phyloP scores from a whole-genome alignment of 2,329 filamentous ascomycete genomes.

The Fusarium tricinctum region DNA sequence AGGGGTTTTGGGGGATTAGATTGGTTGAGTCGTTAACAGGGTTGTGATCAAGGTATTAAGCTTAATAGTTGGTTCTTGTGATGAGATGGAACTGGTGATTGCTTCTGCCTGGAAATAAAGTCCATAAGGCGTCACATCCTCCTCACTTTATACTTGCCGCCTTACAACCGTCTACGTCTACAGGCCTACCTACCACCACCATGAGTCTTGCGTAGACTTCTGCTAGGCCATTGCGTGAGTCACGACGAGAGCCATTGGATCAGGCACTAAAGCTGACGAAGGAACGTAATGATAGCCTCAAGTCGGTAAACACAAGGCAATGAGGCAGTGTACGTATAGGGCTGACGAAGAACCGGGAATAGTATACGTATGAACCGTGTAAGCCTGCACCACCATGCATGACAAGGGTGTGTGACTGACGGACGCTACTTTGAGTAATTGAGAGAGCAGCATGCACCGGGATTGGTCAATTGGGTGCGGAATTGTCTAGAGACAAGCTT shows the following conservation, averaged over 20 bases:
- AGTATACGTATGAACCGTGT: slow-evolving; percentile 9
- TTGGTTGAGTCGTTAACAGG: slow-evolving; percentile 7
- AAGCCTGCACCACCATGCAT: slow-evolving; percentile 9
- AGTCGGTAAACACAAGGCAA: not conserved
- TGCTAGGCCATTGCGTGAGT: slow-evolving; percentile 43
- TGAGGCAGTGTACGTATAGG: slow-evolving; percentile 24
- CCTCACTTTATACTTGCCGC: slow-evolving; percentile 43
- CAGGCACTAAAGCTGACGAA: slow-evolving; percentile 24
- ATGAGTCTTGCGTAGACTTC: slow-evolving; percentile 28
- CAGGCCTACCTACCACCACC: not conserved
- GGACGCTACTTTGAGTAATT: slow-evolving; percentile 2
- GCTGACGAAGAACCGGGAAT: slow-evolving; percentile 34
- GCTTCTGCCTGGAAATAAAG: slow-evolving; percentile 29
- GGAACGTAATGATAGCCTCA: slow-evolving; percentile 3
- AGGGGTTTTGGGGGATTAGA: not conserved
- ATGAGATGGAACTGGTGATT: slow-evolving; percentile 6
- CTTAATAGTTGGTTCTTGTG: slow-evolving; percentile 14
- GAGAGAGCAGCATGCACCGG: slow-evolving; percentile 3
- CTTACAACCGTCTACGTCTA: not conserved
- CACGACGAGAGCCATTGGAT: slow-evolving; percentile 40
- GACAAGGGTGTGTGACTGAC: not conserved
- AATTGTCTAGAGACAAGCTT: not conserved
- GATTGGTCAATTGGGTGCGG: slow-evolving; percentile 10
- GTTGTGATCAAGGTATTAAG: slow-evolving; percentile 6
- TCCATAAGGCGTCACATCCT: slow-evolving; percentile 7